Evolutionary conservation across 2,329 filamentous ascomycete genomes (phyloP), one percentile per base, ranked within the genome.

Genomic region (Trichophyton simii): DNA sequence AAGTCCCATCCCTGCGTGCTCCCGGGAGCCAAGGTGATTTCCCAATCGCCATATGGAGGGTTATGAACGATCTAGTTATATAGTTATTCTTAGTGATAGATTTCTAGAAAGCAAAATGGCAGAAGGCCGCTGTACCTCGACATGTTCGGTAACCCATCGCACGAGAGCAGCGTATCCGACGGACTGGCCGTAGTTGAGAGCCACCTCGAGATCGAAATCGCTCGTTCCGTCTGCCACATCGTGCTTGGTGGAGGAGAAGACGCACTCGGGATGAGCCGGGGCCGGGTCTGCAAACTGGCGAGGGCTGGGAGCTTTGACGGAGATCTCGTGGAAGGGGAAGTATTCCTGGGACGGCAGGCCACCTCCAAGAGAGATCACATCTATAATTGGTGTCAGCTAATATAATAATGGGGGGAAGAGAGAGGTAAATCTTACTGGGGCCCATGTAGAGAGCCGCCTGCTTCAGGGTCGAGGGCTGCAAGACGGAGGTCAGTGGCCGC

Each of bases 111-210:
- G 6, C 1, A 7, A 31, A 7, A 31, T 31, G 28, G 28, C n/a
- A 18, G 20, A 20, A 38, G 36, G 59, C 8, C 11, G 38, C 34
- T 18, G 54, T 59, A 79, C 77, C 76, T 99, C 92, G 0, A 91
- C 95, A 75, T 97, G 94, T 78, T 99, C 94, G 0, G 91, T 95
- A 58, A 97, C 80, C 77, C 88, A 97, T 63, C 94, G 86, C 65
- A 96, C 78, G 73, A 99, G 80, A 76, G 96, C 94, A 2, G 90
- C 87, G 9, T 89, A 84, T 18, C 94, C 94, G 18, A 85, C 85
- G 7, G 91, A 86, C 76, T 96, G 91, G 38, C 88, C 89, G 72
- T 99, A 99, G 76, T 99, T 97, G 72, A 96, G 85, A 0, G 88
- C 88, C 64, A 95, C 89, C 54, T 88, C 84, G 59, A 99, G 83